These are phyloP conservation scores for Mycena floridula DNA, from an alignment of 768 basidiomycete species.

Conservation along the genomic window DNA sequence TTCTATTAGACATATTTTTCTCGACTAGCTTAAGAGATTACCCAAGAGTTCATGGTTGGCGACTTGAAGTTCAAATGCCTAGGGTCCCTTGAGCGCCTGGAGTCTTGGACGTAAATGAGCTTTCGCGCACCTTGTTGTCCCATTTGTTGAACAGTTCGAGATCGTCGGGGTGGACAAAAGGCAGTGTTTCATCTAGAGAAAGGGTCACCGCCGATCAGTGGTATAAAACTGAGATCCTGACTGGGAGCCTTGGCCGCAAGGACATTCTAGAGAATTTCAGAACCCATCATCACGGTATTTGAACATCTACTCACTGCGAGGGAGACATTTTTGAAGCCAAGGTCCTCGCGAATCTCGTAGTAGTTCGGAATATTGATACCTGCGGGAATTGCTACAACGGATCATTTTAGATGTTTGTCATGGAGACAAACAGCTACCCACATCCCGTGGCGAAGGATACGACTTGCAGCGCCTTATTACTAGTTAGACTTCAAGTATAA, in stretches of 20 bases:
- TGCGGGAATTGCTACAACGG: conserved; percentile 64
- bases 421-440: conserved; percentile 19
- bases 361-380: conserved; percentile 84
- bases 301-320: conserved; percentile 49
- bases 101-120: no score
- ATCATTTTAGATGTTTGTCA: conserved; percentile 3
- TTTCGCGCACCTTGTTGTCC: conserved; percentile 66
- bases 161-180: conserved; percentile 81
- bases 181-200: conserved; percentile 63
- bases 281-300: not conserved
- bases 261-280: conserved; percentile 48
- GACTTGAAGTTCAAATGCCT: conserved; percentile 85
- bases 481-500: no score
- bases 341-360: conserved; percentile 74
- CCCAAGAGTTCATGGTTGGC: conserved; percentile 88
- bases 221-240: conserved; percentile 22
- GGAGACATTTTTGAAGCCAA: conserved; percentile 88
- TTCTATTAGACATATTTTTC: no score
- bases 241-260: conserved; percentile 84
- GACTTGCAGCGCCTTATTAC: conserved; percentile 80
- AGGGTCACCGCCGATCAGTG: conserved; percentile 1
- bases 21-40: no score
- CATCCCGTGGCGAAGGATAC: conserved; percentile 81
- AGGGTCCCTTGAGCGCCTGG: no score
- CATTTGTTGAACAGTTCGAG: conserved; percentile 67